A percentile compares a stretch with the other conserved stretches of the same genome.
phyloP scores from a whole-genome alignment of 306 rosid genomes.

The Sicyos baderoa region DNA sequence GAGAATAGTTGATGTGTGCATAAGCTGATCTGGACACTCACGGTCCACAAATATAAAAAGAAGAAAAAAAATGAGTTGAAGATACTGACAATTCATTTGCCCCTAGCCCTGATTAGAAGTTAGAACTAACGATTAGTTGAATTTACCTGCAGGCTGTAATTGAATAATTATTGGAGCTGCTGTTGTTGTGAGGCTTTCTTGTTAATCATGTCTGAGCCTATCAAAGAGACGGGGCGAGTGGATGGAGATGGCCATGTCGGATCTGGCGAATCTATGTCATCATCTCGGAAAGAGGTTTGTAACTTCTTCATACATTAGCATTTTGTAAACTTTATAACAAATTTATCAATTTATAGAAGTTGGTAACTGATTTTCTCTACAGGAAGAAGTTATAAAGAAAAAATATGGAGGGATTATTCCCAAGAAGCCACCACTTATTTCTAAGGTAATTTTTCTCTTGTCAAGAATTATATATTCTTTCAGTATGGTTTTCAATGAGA shows the following conservation, averaged over 20 bases:
- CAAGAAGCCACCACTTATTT: constrained; percentile 82
- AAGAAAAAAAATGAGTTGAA: too few relatives aligned
- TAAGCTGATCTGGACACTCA: too few relatives aligned
- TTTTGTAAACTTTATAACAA: neutral
- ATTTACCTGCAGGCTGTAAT: constrained; percentile 11
- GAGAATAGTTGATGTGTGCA: too few relatives aligned
- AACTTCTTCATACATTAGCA: neutral
- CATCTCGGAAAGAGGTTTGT: constrained; percentile 16
- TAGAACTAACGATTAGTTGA: neutral
- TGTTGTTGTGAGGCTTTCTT: neutral
- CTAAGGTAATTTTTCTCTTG: constrained; percentile 43
- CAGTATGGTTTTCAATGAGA: neutral
- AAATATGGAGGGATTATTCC: constrained; percentile 87
- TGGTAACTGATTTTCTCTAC: constrained; percentile 12
- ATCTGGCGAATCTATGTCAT: constrained; percentile 12
- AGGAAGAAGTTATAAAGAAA: constrained; percentile 77
- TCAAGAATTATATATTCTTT: neutral
- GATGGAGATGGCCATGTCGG: constrained; percentile 13
- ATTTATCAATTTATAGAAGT: neutral
- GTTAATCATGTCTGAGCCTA: constrained; percentile 21
- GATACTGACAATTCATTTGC: constrained; percentile 1
- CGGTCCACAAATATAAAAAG: too few relatives aligned
- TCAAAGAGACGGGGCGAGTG: constrained; percentile 11
- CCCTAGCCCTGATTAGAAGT: neutral
- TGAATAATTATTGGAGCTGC: neutral